A percentile compares a stretch with the other conserved stretches of the same genome.
phyloP scores from a whole-genome alignment of 2,329 filamentous ascomycete genomes.

The Tetracladium maxilliforme region DNA sequence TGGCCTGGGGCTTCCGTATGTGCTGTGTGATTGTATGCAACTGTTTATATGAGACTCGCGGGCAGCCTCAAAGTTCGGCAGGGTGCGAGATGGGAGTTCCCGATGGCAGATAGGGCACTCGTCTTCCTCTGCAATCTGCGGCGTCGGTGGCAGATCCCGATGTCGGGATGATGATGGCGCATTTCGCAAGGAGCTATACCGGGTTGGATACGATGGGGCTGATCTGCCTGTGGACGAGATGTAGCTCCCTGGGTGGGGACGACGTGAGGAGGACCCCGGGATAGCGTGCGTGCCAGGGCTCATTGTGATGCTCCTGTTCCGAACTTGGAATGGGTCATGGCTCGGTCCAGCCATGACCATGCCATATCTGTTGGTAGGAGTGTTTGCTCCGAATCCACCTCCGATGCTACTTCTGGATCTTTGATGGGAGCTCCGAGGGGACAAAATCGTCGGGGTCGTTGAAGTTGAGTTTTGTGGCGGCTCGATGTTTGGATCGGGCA shows the following conservation, averaged over 20 bases:
- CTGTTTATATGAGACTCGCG: slow-evolving; percentile 42
- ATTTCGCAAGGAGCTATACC: slow-evolving; percentile 6
- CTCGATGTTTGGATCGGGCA: slow-evolving; percentile 51
- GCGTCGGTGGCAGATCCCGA: slow-evolving; percentile 7
- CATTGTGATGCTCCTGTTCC: not conserved
- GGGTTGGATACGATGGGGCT: slow-evolving; percentile 4
- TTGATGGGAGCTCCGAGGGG: too few species aligned
- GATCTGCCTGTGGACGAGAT: not conserved
- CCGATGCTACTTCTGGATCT: too few species aligned
- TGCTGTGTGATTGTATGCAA: slow-evolving; percentile 41
- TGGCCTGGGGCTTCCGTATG: slow-evolving; percentile 24
- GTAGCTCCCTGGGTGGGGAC: not conserved
- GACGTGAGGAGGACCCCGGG: not conserved
- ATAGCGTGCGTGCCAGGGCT: not conserved
- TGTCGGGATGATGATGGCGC: not conserved
- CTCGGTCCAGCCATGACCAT: slow-evolving; percentile 2
- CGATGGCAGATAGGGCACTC: slow-evolving; percentile 65
- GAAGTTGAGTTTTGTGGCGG: slow-evolving; percentile 21
- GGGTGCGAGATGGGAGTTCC: slow-evolving; percentile 45
- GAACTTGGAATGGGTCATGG: slow-evolving; percentile 3
- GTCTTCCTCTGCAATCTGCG: slow-evolving; percentile 53
- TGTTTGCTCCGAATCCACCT: too few species aligned
- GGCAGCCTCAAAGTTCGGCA: slow-evolving; percentile 36
- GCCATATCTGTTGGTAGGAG: slow-evolving; percentile 2
- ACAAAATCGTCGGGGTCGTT: too few species aligned